Percentiles rank a stretch among this genome's conserved stretches.
These are phyloP conservation scores for Vigna radiata DNA, from an alignment of 306 rosid species.

Conservation along the genomic window DNA sequence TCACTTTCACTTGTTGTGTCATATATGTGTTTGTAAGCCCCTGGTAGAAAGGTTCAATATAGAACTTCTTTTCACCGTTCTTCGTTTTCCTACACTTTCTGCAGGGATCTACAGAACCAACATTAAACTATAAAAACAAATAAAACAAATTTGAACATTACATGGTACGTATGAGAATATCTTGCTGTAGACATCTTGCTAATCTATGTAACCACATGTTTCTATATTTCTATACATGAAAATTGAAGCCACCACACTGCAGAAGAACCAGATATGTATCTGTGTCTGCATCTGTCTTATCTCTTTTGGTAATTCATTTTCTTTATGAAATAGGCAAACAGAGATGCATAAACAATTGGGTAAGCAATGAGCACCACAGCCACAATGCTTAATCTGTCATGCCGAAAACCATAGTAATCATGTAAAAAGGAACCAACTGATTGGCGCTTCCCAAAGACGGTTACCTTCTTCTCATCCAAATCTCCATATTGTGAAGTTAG, in stretches of 20 bases:
- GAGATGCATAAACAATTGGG: constrained; percentile 64
- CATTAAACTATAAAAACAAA: neutral
- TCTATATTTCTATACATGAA: constrained; percentile 53
- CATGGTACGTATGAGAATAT: constrained; percentile 5
- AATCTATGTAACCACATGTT: constrained; percentile 39
- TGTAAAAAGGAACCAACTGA: constrained; percentile 57
- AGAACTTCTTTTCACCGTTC: neutral
- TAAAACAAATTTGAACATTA: constrained; percentile 7
- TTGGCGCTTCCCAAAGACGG: constrained; percentile 66
- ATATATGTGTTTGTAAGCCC: neutral
- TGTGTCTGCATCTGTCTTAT: constrained; percentile 55
- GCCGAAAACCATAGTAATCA: constrained; percentile 72
- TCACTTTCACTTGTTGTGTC: constrained; percentile 27
- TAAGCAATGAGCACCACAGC: constrained; percentile 72
- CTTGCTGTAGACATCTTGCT: constrained; percentile 31
- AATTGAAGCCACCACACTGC: constrained; percentile 44
- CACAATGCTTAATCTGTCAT: constrained; percentile 62
- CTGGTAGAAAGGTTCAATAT: neutral
- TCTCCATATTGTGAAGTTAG: constrained; percentile 85
- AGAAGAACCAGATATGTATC: constrained; percentile 32
- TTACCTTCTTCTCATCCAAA: constrained; percentile 46
- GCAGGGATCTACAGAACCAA: neutral
- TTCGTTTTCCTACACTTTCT: neutral
- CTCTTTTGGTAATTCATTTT: constrained; percentile 72
- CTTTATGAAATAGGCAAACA: constrained; percentile 75